Evolutionary conservation across 805 yeast genomes (phyloP).

Genomic region (Ogataea ganodermae): DNA sequence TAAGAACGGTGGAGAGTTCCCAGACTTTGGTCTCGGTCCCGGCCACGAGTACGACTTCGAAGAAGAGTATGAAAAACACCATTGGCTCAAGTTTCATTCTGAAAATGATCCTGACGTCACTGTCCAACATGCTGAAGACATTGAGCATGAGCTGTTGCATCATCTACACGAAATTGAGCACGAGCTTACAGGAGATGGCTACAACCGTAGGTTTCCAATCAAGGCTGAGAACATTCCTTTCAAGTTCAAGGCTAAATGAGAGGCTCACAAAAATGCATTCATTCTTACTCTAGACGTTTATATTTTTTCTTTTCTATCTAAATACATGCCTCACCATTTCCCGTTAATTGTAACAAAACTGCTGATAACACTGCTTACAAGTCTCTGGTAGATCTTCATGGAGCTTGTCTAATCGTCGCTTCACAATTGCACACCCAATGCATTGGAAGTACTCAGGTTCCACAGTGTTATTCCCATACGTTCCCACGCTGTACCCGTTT

Average conservation of each 20-base stretch:
- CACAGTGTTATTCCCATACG: slow-evolving; percentile 42
- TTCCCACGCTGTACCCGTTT: slow-evolving; percentile 56
- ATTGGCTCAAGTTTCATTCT: slow-evolving; percentile 81
- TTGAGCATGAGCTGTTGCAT: slow-evolving; percentile 82
- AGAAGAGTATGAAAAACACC: slow-evolving; percentile 90
- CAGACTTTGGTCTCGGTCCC: slow-evolving; percentile 91
- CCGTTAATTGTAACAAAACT: slow-evolving; percentile 41
- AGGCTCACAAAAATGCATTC: neutral
- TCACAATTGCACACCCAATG: slow-evolving; percentile 57
- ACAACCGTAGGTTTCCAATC: slow-evolving; percentile 21
- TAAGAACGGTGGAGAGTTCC: slow-evolving; percentile 67
- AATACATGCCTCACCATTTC: neutral
- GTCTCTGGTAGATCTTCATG: slow-evolving; percentile 27
- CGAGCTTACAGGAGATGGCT: slow-evolving; percentile 25
- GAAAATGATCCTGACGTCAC: slow-evolving; percentile 81
- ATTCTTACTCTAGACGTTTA: neutral
- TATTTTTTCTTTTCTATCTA: neutral
- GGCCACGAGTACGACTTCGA: slow-evolving; percentile 90
- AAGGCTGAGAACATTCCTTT: slow-evolving; percentile 25
- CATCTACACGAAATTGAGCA: slow-evolving; percentile 85
- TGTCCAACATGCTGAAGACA: slow-evolving; percentile 82
- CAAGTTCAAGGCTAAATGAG: slow-evolving; percentile 15
- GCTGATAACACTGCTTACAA: slow-evolving; percentile 40
- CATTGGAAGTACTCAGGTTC: slow-evolving; percentile 45
- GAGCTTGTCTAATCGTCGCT: slow-evolving; percentile 50